Conservation (phyloP, 1,284 basidiomycete species). For the Peniophora sp. region DNA sequence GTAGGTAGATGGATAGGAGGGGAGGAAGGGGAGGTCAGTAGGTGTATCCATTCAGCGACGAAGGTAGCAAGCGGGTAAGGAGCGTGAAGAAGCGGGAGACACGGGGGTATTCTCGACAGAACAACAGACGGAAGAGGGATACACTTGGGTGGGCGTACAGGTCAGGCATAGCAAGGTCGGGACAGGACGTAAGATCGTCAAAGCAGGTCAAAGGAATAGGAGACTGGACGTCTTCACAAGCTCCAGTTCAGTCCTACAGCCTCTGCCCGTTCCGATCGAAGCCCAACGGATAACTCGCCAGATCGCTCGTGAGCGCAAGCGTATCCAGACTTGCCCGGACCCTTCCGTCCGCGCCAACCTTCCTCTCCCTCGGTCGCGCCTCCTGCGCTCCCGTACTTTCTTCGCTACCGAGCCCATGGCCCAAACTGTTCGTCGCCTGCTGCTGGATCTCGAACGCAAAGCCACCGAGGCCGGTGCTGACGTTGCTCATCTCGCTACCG, state of each 20-base stretch:
- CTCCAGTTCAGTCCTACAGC: slow-evolving; percentile 10
- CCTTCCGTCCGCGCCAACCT: slow-evolving; percentile 23
- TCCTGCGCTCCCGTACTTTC: slow-evolving; percentile 11
- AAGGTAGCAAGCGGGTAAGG: too few relatives aligned
- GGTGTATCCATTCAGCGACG: too few relatives aligned
- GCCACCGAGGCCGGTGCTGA: slow-evolving; percentile 64
- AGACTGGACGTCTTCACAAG: too few relatives aligned
- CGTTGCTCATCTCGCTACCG: slow-evolving; percentile 62
- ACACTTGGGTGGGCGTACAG: too few relatives aligned
- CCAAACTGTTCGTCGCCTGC: not conserved
- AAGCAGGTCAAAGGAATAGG: too few relatives aligned
- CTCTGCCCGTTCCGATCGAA: slow-evolving; percentile 30
- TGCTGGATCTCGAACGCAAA: slow-evolving; percentile 78
- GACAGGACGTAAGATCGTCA: too few relatives aligned
- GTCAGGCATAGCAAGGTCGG: too few relatives aligned
- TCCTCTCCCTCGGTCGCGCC: slow-evolving; percentile 8
- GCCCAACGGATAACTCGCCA: slow-evolving; percentile 71
- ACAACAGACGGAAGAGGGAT: too few relatives aligned
- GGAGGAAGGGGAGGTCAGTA: too few relatives aligned
- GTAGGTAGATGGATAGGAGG: too few relatives aligned
- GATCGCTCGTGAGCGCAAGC: slow-evolving; percentile 68
- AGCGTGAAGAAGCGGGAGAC: too few relatives aligned
- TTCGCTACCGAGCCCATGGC: slow-evolving; percentile 27
- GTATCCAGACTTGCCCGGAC: slow-evolving; percentile 74
- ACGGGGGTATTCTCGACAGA: too few relatives aligned